Evolutionary conservation across 441 rosid species (phyloP).

Genomic region (Pelargonium citronellum): DNA sequence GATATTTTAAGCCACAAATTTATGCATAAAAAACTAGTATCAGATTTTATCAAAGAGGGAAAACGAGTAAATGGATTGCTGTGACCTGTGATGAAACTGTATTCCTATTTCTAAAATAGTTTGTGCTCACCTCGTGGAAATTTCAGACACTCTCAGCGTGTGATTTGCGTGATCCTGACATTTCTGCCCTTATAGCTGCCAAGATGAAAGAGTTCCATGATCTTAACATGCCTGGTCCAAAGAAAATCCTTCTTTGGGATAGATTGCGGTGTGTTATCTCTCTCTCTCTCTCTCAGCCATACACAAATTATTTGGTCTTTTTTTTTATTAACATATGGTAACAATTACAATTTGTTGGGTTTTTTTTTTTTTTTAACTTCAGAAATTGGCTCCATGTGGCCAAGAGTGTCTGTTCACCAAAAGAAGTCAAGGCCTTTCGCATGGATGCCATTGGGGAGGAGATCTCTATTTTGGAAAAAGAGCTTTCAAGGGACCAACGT

Average conservation of each 20-base stretch:
- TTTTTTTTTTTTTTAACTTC: constrained; percentile 17
- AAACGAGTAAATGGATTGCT: not conserved
- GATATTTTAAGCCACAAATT: not conserved
- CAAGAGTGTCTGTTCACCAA: constrained; percentile 47
- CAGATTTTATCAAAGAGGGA: not conserved
- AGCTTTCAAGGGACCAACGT: constrained; percentile 39
- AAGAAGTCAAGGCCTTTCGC: constrained; percentile 62
- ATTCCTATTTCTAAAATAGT: not conserved
- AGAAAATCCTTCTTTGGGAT: constrained; percentile 58
- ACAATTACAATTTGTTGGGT: not conserved
- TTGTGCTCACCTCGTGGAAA: constrained; percentile 20
- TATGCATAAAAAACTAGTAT: not conserved
- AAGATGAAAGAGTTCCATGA: constrained; percentile 80
- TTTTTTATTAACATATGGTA: not conserved
- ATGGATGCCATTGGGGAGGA: constrained; percentile 61
- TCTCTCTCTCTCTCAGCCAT: constrained; percentile 4
- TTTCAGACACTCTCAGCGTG: constrained; percentile 74
- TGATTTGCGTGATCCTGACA: constrained; percentile 68
- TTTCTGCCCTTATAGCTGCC: constrained; percentile 68
- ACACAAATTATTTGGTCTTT: not conserved
- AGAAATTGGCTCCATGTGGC: constrained; percentile 76
- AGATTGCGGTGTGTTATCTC: constrained; percentile 45
- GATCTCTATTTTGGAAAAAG: constrained; percentile 48
- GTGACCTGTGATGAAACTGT: not conserved
- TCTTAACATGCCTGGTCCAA: constrained; percentile 69